A percentile compares a stretch with the other conserved stretches of the same genome.
Evolutionary conservation across 257 asterid species (phyloP).

Genomic region (Eucommia ulmoides): DNA sequence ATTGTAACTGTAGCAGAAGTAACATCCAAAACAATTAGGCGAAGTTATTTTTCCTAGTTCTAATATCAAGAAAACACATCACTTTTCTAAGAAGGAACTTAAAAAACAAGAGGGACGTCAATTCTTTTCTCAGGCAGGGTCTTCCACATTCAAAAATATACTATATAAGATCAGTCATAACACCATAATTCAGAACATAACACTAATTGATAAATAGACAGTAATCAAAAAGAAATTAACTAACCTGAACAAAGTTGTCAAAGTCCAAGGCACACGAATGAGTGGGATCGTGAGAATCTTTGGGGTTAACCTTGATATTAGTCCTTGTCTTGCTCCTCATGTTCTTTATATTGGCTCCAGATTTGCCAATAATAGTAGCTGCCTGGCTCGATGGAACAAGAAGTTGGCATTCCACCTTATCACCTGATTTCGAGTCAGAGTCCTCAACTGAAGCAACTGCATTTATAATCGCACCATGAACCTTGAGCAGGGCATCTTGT

Average conservation of each 20-base stretch:
- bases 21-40: not conserved
- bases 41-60: no score
- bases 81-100: not conserved
- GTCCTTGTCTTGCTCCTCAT: slow-evolving; percentile 62
- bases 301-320: slow-evolving; percentile 50
- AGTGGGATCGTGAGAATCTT: slow-evolving; percentile 58
- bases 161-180: not conserved
- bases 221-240: slow-evolving; percentile 19
- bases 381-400: slow-evolving; percentile 91
- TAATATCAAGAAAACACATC: not conserved
- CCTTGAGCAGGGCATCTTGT: slow-evolving; percentile 79
- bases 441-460: slow-evolving; percentile 51
- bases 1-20: not conserved
- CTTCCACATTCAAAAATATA: slow-evolving; percentile 6
- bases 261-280: slow-evolving; percentile 86
- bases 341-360: slow-evolving; percentile 76
- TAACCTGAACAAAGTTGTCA: slow-evolving; percentile 85
- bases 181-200: not conserved
- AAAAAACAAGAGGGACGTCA: not conserved
- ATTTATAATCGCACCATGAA: slow-evolving; percentile 67
- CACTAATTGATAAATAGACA: slow-evolving; percentile 6
- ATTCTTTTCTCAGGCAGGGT: slow-evolving; percentile 1
- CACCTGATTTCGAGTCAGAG: slow-evolving; percentile 40
- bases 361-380: slow-evolving; percentile 82
- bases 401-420: slow-evolving; percentile 69